Evolutionary conservation across 805 yeast species (phyloP).

Genomic region (Metschnikowia hibisci): DNA sequence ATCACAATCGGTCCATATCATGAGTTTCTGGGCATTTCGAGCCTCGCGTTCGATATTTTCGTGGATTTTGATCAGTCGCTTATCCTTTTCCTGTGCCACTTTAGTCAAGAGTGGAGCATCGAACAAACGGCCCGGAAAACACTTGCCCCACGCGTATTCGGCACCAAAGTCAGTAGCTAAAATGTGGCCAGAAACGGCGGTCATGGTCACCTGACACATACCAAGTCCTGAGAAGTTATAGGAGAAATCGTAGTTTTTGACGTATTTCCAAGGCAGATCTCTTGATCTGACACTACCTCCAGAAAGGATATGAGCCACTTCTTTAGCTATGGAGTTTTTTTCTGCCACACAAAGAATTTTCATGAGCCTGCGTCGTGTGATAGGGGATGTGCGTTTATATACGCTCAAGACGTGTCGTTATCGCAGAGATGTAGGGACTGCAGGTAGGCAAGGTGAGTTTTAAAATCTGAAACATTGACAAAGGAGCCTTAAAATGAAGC

Average conservation of each 20-base stretch:
- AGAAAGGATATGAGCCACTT: slow-evolving; percentile 69
- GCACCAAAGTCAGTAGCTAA: slow-evolving; percentile 61
- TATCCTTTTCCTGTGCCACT: slow-evolving; percentile 35
- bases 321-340: slow-evolving; percentile 90
- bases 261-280: slow-evolving; percentile 53
- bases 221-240: slow-evolving; percentile 64
- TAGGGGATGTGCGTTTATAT: background rate
- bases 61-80: slow-evolving; percentile 38
- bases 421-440: too few relatives aligned
- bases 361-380: slow-evolving; percentile 43
- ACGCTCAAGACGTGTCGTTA: background rate
- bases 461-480: too few relatives aligned
- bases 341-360: slow-evolving; percentile 92
- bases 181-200: slow-evolving; percentile 88
- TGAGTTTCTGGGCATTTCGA: slow-evolving; percentile 52
- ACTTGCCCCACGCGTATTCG: slow-evolving; percentile 60
- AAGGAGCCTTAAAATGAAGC: too few relatives aligned
- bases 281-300: slow-evolving; percentile 59
- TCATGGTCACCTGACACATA: slow-evolving; percentile 77
- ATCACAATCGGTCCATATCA: slow-evolving; percentile 96
- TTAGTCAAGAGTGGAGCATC: slow-evolving; percentile 59
- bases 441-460: too few relatives aligned
- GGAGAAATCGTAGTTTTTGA: slow-evolving; percentile 74
- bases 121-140: slow-evolving; percentile 62
- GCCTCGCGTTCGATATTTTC: slow-evolving; percentile 68